Evolutionary conservation across 176 grass and related monocot species (phyloP), one percentile per base, ranked within the genome.

Genomic region (Oryza coarctata): DNA sequence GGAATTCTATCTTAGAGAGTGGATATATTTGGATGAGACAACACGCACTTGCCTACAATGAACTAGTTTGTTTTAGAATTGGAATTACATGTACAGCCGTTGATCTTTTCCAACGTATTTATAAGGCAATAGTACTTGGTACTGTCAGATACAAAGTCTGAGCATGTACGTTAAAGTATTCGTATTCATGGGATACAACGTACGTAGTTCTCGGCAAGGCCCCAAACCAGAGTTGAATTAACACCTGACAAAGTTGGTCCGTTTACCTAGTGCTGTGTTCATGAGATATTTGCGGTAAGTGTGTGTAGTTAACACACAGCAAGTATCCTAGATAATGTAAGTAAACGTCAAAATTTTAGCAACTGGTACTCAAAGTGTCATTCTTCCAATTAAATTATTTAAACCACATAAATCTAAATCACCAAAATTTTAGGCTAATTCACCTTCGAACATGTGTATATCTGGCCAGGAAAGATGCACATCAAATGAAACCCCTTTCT

Each of bases 401-500:
- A 60, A 60, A 60, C n/a, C 20, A 41, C 12, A 25, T 4, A 18
- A 72, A 34, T 44, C 22, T 4, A 43, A 73, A 73, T 32, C 22
- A 31, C 26, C n/a, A 25, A 4, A n/a, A 32, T 33, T 27, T 31
- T 23, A 20, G 23, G 11, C 3, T 25, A 32, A 39, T 47, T 20
- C 34, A 40, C n/a, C 22, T 55, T 12, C 13, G 9, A 63, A 22
- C 4, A 23, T 29, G 36, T 52, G 7, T 55, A 25, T 9, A 38
- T 43, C 39, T 32, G 17, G 63, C 2, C 12, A 31, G 62, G 44
- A 44, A 0, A 73, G 74, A 47, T 15, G 68, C 47, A 84, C 75
- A 80, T 74, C 81, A 88, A 88, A 88, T 84, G 34, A 80, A 87
- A 62, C 62, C 50, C n/a, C n/a, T 39, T 55, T 2, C 6, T 55